Conservation (phyloP, 495 filamentous ascomycete genomes). For the Sporormia fimetaria region DNA sequence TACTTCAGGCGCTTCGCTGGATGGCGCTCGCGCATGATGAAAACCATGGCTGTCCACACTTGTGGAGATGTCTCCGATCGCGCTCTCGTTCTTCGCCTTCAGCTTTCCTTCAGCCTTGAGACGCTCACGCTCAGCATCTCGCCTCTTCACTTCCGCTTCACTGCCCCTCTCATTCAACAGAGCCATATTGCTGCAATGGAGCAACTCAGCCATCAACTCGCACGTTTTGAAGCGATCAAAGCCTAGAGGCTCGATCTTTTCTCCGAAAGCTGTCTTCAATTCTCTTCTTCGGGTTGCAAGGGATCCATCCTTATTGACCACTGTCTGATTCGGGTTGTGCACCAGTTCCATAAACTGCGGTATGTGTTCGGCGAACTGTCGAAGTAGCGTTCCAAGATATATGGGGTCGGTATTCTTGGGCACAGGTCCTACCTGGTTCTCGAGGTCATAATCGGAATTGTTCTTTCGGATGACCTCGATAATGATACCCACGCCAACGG, state of each 20-base stretch:
- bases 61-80: slow-evolving; percentile 35
- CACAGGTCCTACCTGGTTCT: slow-evolving; percentile 66
- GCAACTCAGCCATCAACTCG: slow-evolving; percentile 92
- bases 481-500: slow-evolving; percentile 92
- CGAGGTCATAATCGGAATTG: slow-evolving; percentile 97
- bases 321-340: slow-evolving; percentile 49
- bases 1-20: slow-evolving; percentile 37
- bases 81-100: slow-evolving; percentile 36
- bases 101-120: slow-evolving; percentile 58
- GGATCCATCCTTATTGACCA: slow-evolving; percentile 48
- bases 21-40: slow-evolving; percentile 37
- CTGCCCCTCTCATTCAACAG: slow-evolving; percentile 87
- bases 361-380: slow-evolving; percentile 82
- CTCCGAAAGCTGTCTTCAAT: slow-evolving; percentile 76
- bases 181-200: slow-evolving; percentile 99
- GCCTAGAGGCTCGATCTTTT: slow-evolving; percentile 83
- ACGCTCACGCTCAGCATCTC: slow-evolving; percentile 71
- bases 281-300: slow-evolving; percentile 50
- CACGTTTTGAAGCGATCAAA: slow-evolving; percentile 99
- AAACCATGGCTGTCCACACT: slow-evolving; percentile 34
- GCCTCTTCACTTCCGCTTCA: slow-evolving; percentile 69
- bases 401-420: slow-evolving; percentile 83
- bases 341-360: slow-evolving; percentile 92
- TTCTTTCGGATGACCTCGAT: slow-evolving; percentile 99
- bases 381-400: slow-evolving; percentile 85